These are phyloP conservation scores for Debaryomycetaceae sp. DNA, from an alignment of 1,139 yeast genomes.

Conservation along the genomic window DNA sequence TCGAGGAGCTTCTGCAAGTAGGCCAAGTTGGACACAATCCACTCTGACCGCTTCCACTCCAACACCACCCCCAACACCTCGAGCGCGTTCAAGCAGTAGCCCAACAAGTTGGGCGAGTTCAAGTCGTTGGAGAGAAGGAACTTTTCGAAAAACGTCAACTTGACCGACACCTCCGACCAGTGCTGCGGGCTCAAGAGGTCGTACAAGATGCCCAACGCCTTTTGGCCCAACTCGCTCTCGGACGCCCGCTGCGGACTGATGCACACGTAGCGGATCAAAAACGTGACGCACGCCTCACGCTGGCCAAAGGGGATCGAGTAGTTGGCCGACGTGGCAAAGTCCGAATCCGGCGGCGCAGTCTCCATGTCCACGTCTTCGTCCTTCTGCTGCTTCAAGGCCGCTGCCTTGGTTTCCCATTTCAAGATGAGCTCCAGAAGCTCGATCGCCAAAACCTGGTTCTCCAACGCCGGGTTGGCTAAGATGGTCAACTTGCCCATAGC, in stretches of 20 bases:
- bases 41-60: conserved; percentile 67
- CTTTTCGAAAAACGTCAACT: conserved; percentile 80
- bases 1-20: conserved; percentile 73
- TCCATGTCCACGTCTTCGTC: conserved; percentile 15
- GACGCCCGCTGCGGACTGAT: conserved; percentile 82
- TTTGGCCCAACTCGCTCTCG: conserved; percentile 77
- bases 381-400: conserved; percentile 10
- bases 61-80: conserved; percentile 86
- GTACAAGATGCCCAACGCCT: conserved; percentile 72
- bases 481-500: conserved; percentile 93
- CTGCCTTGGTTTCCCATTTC: conserved; percentile 72
- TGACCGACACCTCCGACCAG: conserved; percentile 88
- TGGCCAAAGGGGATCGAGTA: conserved; percentile 73
- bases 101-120: conserved; percentile 54
- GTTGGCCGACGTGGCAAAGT: conserved; percentile 37
- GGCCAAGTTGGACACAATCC: conserved; percentile 70
- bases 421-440: conserved; percentile 83
- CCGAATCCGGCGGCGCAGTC: conserved; percentile 17
- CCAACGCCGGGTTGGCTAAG: conserved; percentile 73
- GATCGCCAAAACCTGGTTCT: conserved; percentile 80
- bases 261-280: conserved; percentile 82
- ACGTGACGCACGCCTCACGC: conserved; percentile 89
- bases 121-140: conserved; percentile 77
- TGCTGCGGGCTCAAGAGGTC: conserved; percentile 65
- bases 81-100: conserved; percentile 82